Evolutionary conservation across 805 yeast genomes (phyloP), one percentile per base, ranked within the genome.

Genomic region (Starmerella bombicola): DNA sequence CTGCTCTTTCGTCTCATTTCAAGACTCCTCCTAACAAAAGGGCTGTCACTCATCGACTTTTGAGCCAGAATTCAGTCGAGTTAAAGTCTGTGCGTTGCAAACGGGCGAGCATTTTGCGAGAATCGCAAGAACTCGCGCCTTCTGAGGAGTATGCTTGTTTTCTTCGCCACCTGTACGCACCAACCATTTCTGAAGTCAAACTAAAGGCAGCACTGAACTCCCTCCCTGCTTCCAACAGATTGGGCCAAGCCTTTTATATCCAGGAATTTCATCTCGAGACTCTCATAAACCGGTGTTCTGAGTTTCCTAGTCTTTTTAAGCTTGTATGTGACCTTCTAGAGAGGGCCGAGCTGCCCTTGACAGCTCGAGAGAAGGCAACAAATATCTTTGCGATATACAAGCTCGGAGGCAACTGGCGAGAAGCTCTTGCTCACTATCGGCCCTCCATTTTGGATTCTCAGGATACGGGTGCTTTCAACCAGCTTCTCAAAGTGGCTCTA

Each of bases 231-330:
- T 40, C 47, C 12, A 20, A 35, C 4, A 28, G 26, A 13, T 32
- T 43, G 16, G 65, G 63, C 10, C 56, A 57, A 24, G 63, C 66
- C 5, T 36, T 46, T 12, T 55, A 55, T 32, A 52, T 64, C 16
- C 42, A 48, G 4, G 45, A 55, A 1, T 44, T 36, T 8, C 61
- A 63, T 40, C 48, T 64, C 19, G 67, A 64, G 43, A 53, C 48
- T 9, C 42, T 64, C 5, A 19, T 65, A 22, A 23, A 41, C 3
- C 30, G 37, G 2, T 47, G 59, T 25, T 43, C 49, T 40, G 31
- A 37, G 30, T 7, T 20, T 34, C 36, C 15, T 38, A 35, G 41
- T 47, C 42, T 45, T 24, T 55, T 42, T 33, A 37, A 43, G 21
- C 16, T 19, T 3, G 42, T 58, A 4, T 37, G 55, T 13, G 38